A percentile compares a stretch with the other conserved stretches of the same genome.
These are phyloP conservation scores for Biancaea sappan DNA, from an alignment of 306 rosid genomes.

Conservation along the genomic window DNA sequence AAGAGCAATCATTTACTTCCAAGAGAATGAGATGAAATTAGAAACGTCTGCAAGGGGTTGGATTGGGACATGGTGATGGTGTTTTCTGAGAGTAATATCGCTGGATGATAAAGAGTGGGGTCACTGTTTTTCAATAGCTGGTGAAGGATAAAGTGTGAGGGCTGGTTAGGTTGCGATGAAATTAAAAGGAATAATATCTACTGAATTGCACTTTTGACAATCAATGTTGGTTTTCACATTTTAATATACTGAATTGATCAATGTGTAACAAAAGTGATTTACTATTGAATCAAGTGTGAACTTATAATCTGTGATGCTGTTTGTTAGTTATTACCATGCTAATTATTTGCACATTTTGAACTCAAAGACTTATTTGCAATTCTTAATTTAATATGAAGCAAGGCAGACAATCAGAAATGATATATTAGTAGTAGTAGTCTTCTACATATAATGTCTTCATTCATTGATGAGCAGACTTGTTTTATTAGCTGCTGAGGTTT, in stretches of 20 bases:
- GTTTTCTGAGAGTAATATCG: background rate
- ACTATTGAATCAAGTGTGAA: background rate
- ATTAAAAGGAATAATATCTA: background rate
- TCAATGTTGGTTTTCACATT: background rate
- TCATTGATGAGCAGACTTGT: background rate
- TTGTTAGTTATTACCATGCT: background rate
- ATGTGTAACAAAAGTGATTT: background rate
- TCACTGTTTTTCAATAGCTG: background rate
- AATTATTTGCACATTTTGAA: background rate
- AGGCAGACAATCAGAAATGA: background rate
- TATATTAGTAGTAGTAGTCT: background rate
- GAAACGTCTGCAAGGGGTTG: background rate
- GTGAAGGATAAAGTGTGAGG: background rate
- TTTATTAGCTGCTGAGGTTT: background rate
- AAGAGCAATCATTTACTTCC: background rate
- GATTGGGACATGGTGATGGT: constrained; percentile 3
- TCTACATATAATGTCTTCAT: background rate
- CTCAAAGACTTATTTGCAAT: background rate
- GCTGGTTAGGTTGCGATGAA: background rate
- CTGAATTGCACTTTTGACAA: background rate
- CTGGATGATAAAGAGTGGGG: no score
- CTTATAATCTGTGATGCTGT: background rate
- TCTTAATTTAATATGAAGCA: background rate
- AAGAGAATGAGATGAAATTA: background rate
- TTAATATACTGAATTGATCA: background rate